Evolutionary conservation across 2,329 filamentous ascomycete species (phyloP), one percentile per base, ranked within the genome.

Genomic region (Dothiorella sarmentorum): DNA sequence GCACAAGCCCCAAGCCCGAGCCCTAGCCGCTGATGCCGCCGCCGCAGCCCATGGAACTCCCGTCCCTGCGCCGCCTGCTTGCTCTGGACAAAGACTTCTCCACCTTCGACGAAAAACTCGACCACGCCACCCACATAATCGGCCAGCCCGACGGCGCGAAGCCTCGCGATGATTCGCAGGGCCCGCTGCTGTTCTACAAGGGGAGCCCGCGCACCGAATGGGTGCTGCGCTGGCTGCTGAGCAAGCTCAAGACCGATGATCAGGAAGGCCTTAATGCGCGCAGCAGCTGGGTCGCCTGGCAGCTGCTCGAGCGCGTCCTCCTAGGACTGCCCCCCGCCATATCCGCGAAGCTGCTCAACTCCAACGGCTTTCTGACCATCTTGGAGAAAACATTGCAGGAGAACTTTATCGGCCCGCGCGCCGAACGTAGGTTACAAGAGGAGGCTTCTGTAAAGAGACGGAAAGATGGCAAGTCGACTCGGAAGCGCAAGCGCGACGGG

Each of bases 301-400:
- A 75, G 27, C 79, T 91, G 33, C 70, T 91, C 22, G 77, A 78
- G 43, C 80, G 80, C 60, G 77, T 88, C 47, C 80, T 90, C 56
- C 76, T 79, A 51, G 76, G 84, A n/a, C 83, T 93, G 17, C 86
- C 89, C 0, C 76, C 85, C 0, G 85, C 88, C 44, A 86, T 84
- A 10, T 78, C 90, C 22, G 88, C 89, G 7, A 85, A 85, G 60
- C 85, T 88, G 3, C 78, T 96, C 6, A 85, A 84, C 20, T 86
- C 91, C 60, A 80, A 86, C 59, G 81, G 84, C 44, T 90, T 95
- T 56, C 74, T 89, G 31, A 73, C 75, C 1, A 82, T 90, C 9
- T 70, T 95, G 40, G 84, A 86, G 65, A 82, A 84, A 65, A 83
- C 86, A 0, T 73, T 91, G 47, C 79, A 83, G 47, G 87, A 91